Base-by-base conservation (phyloP, 306 rosid species). In the Dryas alaskensis region DNA sequence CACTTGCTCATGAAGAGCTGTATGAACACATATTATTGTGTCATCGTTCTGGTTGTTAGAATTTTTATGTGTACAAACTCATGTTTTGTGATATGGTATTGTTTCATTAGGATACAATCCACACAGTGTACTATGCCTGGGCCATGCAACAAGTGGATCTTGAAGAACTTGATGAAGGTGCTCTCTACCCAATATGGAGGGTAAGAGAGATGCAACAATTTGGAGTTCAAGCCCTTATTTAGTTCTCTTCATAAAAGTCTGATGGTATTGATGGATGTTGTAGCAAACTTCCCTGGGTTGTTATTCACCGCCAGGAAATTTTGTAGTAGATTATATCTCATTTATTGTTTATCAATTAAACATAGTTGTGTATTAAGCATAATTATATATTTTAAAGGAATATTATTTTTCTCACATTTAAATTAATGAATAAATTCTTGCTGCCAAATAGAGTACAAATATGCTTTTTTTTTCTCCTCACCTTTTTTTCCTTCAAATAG, bases 61-160 rank as follows among this genome's bases (percentile, higher is more conserved):
- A 10, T 13, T 8, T 45, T 58, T 13, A 43, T 19, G 4, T 19
- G 25, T 16, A 16, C 8, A 0, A 43, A 44, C 75, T 44, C 54
- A 70, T 43, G 45, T 27, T 22, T 70, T 40, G 25, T 54, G 46
- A 43, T 44, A 43, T 37, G 10, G 1, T 44, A 60, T 55, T 74
- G 44, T 31, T 60, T 67, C 51, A 27, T 52, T 61, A 89, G 97
- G 97, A 94, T 70, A 94, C 97, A 17, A 89, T 94, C 78, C 98
- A 91, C 85, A 89, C 91, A 7, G 94, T 94, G 64, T 79, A 60
- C 57, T 84, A 89, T 55, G 81, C 76, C 0, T 94, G 98, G 98
- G 96, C 98, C 2, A 88, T 91, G 85, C 98, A 93, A 72, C 91
- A 81, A 82, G 81, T 88, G 87, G 95, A 91, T 13, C 84, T 79